Evolutionary conservation across 345 rosid species (phyloP).

Genomic region (Iberis pinnata): DNA sequence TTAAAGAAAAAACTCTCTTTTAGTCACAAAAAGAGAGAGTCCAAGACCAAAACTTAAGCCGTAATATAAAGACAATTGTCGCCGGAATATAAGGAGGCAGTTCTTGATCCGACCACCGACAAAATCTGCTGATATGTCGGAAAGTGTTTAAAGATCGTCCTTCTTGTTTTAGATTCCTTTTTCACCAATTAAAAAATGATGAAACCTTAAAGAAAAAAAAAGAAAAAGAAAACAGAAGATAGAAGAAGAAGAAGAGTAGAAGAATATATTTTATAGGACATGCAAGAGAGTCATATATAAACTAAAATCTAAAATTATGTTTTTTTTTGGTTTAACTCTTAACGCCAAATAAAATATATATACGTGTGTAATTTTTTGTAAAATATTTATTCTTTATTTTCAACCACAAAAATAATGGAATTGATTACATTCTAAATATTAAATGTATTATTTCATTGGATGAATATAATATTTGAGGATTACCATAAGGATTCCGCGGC

Average conservation of each 20-base stretch:
- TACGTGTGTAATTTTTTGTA: constrained; percentile 2
- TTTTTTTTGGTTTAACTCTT: not conserved
- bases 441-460: not conserved
- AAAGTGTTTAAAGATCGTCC: constrained; percentile 68
- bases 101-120: constrained; percentile 41
- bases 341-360: constrained; percentile 8
- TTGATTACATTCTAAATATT: not conserved
- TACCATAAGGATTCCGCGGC: constrained; percentile 16
- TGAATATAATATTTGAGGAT: not conserved
- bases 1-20: too few relatives aligned
- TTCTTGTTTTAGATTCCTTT: constrained; percentile 12
- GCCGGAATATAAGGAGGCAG: constrained; percentile 35
- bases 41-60: constrained; percentile 40
- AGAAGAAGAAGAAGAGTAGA: constrained; percentile 8
- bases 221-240: not conserved
- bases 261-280: constrained; percentile 14
- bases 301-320: not conserved
- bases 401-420: not conserved
- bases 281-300: constrained; percentile 28
- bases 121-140: constrained; percentile 41
- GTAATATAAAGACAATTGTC: constrained; percentile 31
- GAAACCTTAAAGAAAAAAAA: not conserved
- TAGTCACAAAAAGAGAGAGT: too few relatives aligned
- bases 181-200: constrained; percentile 26
- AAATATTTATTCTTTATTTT: not conserved